Evolutionary conservation across 495 filamentous ascomycete genomes (phyloP).

Genomic region (Polyplosphaeria fusca): DNA sequence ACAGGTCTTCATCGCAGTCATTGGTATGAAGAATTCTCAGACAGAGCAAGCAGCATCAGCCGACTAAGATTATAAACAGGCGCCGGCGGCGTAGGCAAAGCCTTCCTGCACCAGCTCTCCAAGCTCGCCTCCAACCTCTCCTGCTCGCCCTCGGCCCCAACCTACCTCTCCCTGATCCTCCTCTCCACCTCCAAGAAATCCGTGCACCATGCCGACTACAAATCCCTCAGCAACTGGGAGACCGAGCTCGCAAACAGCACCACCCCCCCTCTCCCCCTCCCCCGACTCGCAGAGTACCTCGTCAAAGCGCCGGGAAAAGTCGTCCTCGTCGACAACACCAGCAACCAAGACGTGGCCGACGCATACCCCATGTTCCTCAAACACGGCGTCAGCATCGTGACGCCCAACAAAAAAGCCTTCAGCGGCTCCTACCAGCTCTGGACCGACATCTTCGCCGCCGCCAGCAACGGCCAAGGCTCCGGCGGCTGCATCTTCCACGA

Average conservation of each 20-base stretch:
- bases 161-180: slow-evolving; percentile 67
- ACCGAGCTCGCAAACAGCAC: slow-evolving; percentile 51
- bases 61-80: slow-evolving; percentile 50
- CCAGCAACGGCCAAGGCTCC: slow-evolving; percentile 43
- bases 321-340: slow-evolving; percentile 91
- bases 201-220: slow-evolving; percentile 60
- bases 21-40: slow-evolving; percentile 38
- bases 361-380: slow-evolving; percentile 74
- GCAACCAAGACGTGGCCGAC: slow-evolving; percentile 72
- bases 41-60: slow-evolving; percentile 1
- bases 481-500: slow-evolving; percentile 88
- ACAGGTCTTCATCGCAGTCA: slow-evolving; percentile 43
- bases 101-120: slow-evolving; percentile 79
- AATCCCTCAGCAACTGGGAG: slow-evolving; percentile 38
- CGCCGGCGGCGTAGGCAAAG: slow-evolving; percentile 86
- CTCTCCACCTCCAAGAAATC: slow-evolving; percentile 77
- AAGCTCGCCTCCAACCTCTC: slow-evolving; percentile 53
- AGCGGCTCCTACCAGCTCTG: slow-evolving; percentile 71
- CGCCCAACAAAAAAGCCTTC: slow-evolving; percentile 97
- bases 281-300: slow-evolving; percentile 70
- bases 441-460: slow-evolving; percentile 72
- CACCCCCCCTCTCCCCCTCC: slow-evolving; percentile 56
- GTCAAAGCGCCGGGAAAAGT: slow-evolving; percentile 64
- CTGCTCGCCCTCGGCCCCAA: slow-evolving; percentile 48
- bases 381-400: slow-evolving; percentile 82